Evolutionary conservation across 352 stramenopile species (phyloP), one percentile per base, ranked within the genome.

Genomic region (Phytophthora sp.): DNA sequence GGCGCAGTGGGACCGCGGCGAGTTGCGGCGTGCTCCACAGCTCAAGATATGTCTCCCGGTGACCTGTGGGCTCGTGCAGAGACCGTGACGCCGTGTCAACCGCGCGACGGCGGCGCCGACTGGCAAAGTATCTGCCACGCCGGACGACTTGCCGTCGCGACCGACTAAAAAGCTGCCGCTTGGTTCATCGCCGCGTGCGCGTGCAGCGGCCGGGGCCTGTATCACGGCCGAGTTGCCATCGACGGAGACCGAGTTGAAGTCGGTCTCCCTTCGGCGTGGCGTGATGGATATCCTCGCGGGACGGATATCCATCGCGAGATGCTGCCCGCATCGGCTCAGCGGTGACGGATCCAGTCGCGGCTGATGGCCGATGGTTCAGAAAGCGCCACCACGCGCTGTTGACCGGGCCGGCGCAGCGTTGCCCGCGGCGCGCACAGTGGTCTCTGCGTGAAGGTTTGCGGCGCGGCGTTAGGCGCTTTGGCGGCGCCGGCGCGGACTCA

Each of bases 11-110:
- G 58, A 58, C 35, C 24, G 15, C 12, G 37, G 27, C 42, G 13
- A 61, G 50, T 57, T 53, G 60, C 28, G 42, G 55, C 45, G 38
- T 24, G 20, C 52, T 51, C 15, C 52, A 59, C 52, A 59, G 35
- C 38, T 53, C 26, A 57, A 65, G 30, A 41, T 21, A 20, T 6
- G 11, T 4, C n/a, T n/a, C n/a, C n/a, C n/a, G n/a, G 5, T 8
- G 24, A 38, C 26, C 34, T 38, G 28, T 30, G 28, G 44, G 17
- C 12, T 49, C 43, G 43, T 39, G 24, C 51, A 67, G 59, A 67
- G 51, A 62, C 51, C 30, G 38, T 31, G 55, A 5, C 41, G 4
- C 13, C n/a, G 44, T 27, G 28, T 63, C 53, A 54, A 54, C 53
- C n/a, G 9, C 39, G 41, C 32, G 43, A 65, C 49, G 37, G 31